These are phyloP conservation scores for Leptographium wingfieldii DNA, from an alignment of 2,329 filamentous ascomycete genomes.

Conservation along the genomic window DNA sequence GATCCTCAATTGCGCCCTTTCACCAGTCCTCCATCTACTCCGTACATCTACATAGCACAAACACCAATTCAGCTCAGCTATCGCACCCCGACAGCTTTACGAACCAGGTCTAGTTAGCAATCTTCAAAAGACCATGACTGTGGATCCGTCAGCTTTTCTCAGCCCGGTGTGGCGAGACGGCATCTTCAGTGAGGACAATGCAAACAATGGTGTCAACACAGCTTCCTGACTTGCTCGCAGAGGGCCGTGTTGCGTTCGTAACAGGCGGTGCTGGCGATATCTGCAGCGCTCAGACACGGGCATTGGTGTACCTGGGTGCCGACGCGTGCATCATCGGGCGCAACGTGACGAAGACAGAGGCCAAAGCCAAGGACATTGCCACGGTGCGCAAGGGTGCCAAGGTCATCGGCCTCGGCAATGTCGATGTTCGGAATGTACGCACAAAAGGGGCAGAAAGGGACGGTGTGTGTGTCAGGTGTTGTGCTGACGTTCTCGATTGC, in stretches of 20 bases:
- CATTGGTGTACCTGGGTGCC: slow-evolving; percentile 79
- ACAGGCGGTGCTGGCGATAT: slow-evolving; percentile 91
- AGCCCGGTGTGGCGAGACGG: slow-evolving; percentile 78
- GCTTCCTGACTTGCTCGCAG: slow-evolving; percentile 27
- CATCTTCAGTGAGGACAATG: slow-evolving; percentile 54
- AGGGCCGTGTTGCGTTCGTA: slow-evolving; percentile 82
- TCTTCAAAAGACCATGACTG: slow-evolving; percentile 6
- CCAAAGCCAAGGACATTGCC: slow-evolving; percentile 68
- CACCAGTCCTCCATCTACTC: no score
- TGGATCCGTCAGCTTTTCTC: slow-evolving; percentile 49
- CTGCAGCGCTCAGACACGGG: slow-evolving; percentile 86
- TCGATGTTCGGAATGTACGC: slow-evolving; percentile 61
- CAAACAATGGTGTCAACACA: neutral
- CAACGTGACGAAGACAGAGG: slow-evolving; percentile 77
- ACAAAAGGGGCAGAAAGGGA: neutral
- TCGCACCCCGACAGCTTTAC: neutral
- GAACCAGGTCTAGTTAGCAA: neutral
- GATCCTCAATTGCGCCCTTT: neutral
- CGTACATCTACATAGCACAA: neutral
- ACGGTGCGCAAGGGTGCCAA: slow-evolving; percentile 65
- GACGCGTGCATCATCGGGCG: slow-evolving; percentile 91
- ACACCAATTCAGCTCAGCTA: neutral
- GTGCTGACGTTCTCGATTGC: neutral
- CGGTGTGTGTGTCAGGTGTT: neutral
- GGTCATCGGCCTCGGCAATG: slow-evolving; percentile 74